Evolutionary conservation across 495 filamentous ascomycete species (phyloP).

Genomic region (Hypomontagnella submonticulosa): DNA sequence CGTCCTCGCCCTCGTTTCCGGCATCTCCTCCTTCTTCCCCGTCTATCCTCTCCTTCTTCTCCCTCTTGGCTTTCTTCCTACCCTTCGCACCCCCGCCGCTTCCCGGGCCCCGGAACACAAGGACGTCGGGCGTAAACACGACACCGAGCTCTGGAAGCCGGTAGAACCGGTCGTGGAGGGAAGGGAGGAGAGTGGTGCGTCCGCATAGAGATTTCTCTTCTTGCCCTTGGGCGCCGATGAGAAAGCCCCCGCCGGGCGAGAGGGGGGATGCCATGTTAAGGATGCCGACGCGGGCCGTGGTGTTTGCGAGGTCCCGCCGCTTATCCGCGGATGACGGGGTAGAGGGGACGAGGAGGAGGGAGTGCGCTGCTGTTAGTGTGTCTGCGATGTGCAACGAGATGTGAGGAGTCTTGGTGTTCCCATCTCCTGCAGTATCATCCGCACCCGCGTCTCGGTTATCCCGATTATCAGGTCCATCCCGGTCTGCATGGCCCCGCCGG

Average conservation of each 20-base stretch:
- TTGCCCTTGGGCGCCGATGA: constrained; percentile 67
- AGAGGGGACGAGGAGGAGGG: constrained; percentile 40
- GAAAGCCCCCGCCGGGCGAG: constrained; percentile 67
- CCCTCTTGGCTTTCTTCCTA: not conserved
- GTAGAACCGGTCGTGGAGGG: constrained; percentile 66
- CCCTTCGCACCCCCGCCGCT: not conserved
- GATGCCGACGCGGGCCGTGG: constrained; percentile 52
- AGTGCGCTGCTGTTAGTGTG: constrained; percentile 58
- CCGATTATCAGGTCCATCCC: not conserved
- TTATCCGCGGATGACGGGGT: constrained; percentile 6
- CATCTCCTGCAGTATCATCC: not conserved
- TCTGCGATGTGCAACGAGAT: constrained; percentile 58
- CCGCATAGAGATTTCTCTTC: constrained; percentile 72
- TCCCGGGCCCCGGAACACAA: constrained; percentile 44
- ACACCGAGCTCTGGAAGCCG: constrained; percentile 62
- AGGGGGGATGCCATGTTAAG: constrained; percentile 73
- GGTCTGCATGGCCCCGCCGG: not conserved
- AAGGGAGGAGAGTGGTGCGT: constrained; percentile 68
- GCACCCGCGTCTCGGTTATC: not conserved
- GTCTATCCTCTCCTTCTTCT: constrained; percentile 12
- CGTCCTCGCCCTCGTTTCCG: constrained; percentile 12
- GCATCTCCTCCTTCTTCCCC: constrained; percentile 50
- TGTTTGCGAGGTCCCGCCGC: constrained; percentile 46
- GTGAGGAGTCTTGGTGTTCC: constrained; percentile 25
- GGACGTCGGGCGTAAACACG: constrained; percentile 66